Evolutionary conservation across 345 rosid species (phyloP).

Genomic region (Boechera retrofracta): DNA sequence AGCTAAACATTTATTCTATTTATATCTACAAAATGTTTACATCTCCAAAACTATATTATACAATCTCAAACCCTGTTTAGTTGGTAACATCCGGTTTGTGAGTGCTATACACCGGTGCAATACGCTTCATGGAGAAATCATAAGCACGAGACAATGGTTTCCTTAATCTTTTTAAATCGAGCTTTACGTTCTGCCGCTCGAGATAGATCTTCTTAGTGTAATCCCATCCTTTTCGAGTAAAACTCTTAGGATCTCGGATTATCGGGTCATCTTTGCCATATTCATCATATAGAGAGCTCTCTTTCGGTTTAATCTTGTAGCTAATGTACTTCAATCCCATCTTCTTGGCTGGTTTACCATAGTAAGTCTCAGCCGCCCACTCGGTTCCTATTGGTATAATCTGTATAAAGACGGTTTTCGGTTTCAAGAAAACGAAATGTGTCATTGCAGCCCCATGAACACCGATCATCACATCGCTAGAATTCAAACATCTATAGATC

Average conservation of each 20-base stretch:
- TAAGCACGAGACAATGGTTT: constrained; percentile 62
- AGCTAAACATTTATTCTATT: background rate
- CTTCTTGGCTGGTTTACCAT: constrained; percentile 73
- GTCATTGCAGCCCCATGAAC: constrained; percentile 95
- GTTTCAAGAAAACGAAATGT: constrained; percentile 77
- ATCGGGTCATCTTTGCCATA: constrained; percentile 62
- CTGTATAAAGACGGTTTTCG: constrained; percentile 70
- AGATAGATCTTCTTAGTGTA: constrained; percentile 77
- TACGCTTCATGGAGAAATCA: constrained; percentile 28
- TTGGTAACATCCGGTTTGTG: background rate
- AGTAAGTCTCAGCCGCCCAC: constrained; percentile 82
- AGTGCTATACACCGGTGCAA: background rate
- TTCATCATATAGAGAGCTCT: constrained; percentile 68
- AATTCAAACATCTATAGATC: constrained; percentile 61
- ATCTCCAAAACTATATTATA: background rate
- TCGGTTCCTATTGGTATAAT: constrained; percentile 81
- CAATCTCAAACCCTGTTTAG: background rate
- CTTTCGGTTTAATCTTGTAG: constrained; percentile 61
- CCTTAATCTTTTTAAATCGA: constrained; percentile 58
- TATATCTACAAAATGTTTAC: background rate
- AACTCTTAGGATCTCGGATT: constrained; percentile 59
- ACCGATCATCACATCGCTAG: constrained; percentile 76
- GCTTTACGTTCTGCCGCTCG: constrained; percentile 61
- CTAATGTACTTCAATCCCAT: constrained; percentile 66
- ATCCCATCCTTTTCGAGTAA: constrained; percentile 71